Evolutionary conservation across 257 asterid species (phyloP), one percentile per base, ranked within the genome.

Genomic region (Plantago ovata): DNA sequence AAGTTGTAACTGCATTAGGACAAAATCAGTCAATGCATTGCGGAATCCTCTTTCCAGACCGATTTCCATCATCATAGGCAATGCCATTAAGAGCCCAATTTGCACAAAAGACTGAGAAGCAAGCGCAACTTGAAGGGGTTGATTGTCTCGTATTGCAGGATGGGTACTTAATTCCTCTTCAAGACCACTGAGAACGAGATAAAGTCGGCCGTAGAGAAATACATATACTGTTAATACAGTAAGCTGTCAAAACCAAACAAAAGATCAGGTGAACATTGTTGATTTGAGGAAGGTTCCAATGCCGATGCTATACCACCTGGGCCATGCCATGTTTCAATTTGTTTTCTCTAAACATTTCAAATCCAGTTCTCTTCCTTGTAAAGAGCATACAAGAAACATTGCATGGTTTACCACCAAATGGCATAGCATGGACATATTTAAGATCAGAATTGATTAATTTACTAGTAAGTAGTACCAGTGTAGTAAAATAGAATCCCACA

Each of bases 1-100:
- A 42, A 90, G 85, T 66, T 90, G 98, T 11, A 90, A 81, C 71
- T 87, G 96, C 98, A 91, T 91, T 60, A 91, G 69, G 46, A 91
- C 82, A 56, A 91, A 91, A 71, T 91, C 98, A 21, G 89, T 91
- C 22, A 91, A 64, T 0, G 98, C 98, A 58, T 69, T 77, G 54
- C 95, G 95, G 62, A 90, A 90, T 52, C 98, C 98, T 61, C 73
- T 66, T 73, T 90, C 98, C 3, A 90, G 98, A 59, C 96, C 98
- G 58, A 90, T 90, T 78, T 90, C 96, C 98, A 90, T 90, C 95
- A 90, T 87, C 98, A 91, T 91, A 36, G 98, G 98, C 77, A 91
- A 72, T 38, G 98, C 98, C 98, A 87, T 91, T 38, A 91, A 67
- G 53, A 91, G 58, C 42, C 98, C 98, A 56, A 91, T 76, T 75